A percentile compares a stretch with the other conserved stretches of the same genome.
Evolutionary conservation across 164 flowering plant species (phyloP).

Genomic region (Stephania cephalantha): DNA sequence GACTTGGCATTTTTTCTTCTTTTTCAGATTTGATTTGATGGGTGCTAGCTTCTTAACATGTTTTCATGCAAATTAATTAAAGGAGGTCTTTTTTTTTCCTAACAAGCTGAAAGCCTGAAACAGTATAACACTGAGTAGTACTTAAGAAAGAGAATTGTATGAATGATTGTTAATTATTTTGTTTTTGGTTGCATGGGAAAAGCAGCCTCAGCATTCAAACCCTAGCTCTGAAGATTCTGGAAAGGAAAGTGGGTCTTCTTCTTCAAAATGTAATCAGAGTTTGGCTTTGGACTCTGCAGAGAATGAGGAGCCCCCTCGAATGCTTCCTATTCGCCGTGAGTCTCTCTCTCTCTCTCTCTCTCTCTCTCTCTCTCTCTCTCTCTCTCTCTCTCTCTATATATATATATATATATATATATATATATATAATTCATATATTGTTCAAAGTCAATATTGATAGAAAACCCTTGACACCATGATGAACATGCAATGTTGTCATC

Average conservation of each 20-base stretch:
- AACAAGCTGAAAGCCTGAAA: background rate
- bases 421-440: background rate
- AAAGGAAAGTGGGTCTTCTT: conserved; percentile 40
- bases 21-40: conserved; percentile 5
- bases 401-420: no score
- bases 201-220: conserved; percentile 35
- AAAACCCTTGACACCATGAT: no score
- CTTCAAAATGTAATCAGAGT: conserved; percentile 42
- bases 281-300: conserved; percentile 26
- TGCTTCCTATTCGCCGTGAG: conserved; percentile 64
- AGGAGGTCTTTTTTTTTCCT: background rate
- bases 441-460: background rate
- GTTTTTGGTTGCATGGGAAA: conserved; percentile 4
- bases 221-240: conserved; percentile 20
- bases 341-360: conserved; percentile 13
- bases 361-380: conserved; percentile 13
- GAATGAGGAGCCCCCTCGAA: conserved; percentile 33
- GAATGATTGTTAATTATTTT: background rate
- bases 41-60: background rate
- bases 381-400: conserved; percentile 8
- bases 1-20: background rate
- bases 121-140: background rate
- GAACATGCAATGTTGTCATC: background rate
- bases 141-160: background rate
- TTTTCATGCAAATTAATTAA: background rate